These are phyloP conservation scores for Scenedesmus sp. DNA, from an alignment of 163 green algal species.

Conservation along the genomic window DNA sequence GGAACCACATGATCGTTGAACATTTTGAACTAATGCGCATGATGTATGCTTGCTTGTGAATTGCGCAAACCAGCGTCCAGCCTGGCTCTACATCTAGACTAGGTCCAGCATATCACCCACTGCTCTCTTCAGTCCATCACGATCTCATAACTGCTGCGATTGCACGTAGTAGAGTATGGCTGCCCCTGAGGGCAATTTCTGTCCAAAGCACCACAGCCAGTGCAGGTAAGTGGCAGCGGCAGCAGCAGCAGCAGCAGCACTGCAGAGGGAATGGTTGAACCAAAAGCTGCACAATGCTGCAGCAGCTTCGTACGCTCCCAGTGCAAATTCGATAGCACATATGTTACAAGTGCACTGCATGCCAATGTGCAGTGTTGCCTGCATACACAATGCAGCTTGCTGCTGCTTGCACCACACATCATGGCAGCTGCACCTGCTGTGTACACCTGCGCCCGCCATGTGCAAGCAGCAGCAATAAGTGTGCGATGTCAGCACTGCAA, in stretches of 20 bases:
- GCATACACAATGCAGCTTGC: too few species aligned
- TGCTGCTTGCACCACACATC: not conserved
- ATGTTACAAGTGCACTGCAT: not conserved
- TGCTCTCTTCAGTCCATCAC: not conserved
- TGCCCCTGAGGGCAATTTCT: constrained; percentile 8
- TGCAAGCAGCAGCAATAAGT: too few species aligned
- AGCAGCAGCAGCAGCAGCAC: not conserved
- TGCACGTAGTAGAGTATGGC: not conserved
- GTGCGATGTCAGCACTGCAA: not conserved
- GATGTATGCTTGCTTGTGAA: not conserved
- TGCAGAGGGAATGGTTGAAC: not conserved
- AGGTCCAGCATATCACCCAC: not conserved
- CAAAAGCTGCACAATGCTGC: not conserved
- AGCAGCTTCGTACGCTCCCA: not conserved
- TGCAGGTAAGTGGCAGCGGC: not conserved
- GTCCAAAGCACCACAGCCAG: constrained; percentile 33
- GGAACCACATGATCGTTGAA: not conserved
- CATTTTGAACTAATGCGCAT: not conserved
- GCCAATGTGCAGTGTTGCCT: too few species aligned
- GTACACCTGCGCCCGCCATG: not conserved
- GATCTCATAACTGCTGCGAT: not conserved
- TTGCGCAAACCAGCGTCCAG: not conserved
- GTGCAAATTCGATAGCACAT: too few species aligned
- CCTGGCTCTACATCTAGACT: not conserved
- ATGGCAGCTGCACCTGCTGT: not conserved